Evolutionary conservation across 2,329 filamentous ascomycete species (phyloP), one percentile per base, ranked within the genome.

Genomic region (Ophidiomyces ophidiicola): DNA sequence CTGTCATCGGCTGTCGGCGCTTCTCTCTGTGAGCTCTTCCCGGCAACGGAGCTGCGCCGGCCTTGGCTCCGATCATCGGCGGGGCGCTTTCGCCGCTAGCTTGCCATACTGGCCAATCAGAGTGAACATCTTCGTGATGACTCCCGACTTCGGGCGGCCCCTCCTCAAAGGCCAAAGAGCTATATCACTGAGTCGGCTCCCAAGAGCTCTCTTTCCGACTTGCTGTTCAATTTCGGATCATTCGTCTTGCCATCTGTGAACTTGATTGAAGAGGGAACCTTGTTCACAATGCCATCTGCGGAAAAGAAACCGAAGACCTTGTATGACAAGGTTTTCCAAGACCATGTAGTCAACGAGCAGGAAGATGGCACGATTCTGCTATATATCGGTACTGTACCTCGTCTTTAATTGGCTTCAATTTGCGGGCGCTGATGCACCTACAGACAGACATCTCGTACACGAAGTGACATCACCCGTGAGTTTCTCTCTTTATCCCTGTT

Each of bases 301-400:
- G 77, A 80, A 51, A 69, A 71, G 60, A 72, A 70, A 48, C 84
- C 83, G 40, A 79, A 79, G 64, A 94, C 87, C 53, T 73, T 94
- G 57, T 96, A 96, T 68, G 88, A 96, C 73, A 96, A 96, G 78
- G 87, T 96, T 64, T 81, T 96, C 55, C 76, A 84, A 54, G 80
- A 80, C 67, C 90, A 98, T 63, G 80, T 96, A 54, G 87, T 98
- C 57, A 84, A 94, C 56, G 82, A 93, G 74, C 84, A 87, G 72
- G 76, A 85, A 41, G 88, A 96, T 65, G 88, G 88, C 64, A 94
- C 87, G 43, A 71, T 92, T 53, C 69, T 94, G 48, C 72, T 96
- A 44, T 96, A 96, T 62, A 96, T 96, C 58, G 85, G 85, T 86
- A 69, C 51, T 18, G 31, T 31, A 25, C 23, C 39, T 36, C 26